Evolutionary conservation across 73 alveolate genomes (phyloP).

Genomic region (Effrenium voratum): DNA sequence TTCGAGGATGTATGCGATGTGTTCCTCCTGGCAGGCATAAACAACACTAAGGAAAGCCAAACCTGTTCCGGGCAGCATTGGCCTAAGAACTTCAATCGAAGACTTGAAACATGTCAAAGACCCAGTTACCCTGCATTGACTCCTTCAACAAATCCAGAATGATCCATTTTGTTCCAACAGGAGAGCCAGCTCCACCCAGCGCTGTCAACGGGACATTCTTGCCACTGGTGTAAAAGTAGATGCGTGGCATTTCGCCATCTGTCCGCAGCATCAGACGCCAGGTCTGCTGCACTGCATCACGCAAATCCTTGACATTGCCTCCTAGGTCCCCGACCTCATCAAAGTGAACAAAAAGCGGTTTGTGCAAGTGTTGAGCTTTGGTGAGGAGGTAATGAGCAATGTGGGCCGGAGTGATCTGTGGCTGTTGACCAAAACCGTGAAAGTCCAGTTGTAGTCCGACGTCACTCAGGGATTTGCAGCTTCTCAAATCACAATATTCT

Average conservation of each 20-base stretch:
- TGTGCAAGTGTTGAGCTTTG: neutral
- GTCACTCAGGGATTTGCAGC: neutral
- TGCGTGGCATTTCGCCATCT: constrained; percentile 21
- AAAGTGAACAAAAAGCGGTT: neutral
- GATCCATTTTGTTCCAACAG: constrained; percentile 51
- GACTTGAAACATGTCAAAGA: neutral
- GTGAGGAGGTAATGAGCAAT: neutral
- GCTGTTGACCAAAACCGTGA: neutral
- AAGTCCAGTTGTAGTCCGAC: neutral
- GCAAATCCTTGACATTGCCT: neutral
- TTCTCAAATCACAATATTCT: neutral
- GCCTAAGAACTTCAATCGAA: neutral
- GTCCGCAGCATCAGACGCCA: constrained; percentile 11
- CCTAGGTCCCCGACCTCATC: neutral
- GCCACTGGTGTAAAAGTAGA: neutral
- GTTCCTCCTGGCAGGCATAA: constrained; percentile 5
- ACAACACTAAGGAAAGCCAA: neutral
- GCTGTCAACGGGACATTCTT: neutral
- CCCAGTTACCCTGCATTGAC: neutral
- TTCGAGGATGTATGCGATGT: constrained; percentile 15
- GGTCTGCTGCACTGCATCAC: constrained; percentile 15
- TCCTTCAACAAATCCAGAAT: constrained; percentile 3
- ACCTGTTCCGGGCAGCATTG: neutral
- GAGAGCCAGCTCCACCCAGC: neutral
- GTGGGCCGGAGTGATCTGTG: neutral